Percentiles rank a stretch among this genome's conserved stretches.
Evolutionary conservation across 345 rosid genomes (phyloP).

Genomic region (Ceriops zippeliana): DNA sequence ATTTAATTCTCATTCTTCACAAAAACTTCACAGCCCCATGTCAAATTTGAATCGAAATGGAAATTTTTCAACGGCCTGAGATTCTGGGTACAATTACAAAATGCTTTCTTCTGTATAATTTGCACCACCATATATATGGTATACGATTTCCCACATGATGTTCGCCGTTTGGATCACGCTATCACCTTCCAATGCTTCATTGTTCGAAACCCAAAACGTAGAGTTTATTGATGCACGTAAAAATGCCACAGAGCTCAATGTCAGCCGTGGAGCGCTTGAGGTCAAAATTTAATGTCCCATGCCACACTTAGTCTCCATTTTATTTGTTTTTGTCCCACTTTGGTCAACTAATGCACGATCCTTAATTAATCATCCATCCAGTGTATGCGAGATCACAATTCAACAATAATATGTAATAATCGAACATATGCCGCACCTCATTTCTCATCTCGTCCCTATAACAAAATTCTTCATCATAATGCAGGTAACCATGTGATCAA

Average conservation of each 20-base stretch:
- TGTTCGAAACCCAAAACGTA: conserved; percentile 22
- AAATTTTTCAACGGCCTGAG: conserved; percentile 29
- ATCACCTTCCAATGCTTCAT: conserved; percentile 35
- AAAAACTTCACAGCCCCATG: neutral
- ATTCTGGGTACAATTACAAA: neutral
- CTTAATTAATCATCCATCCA: neutral
- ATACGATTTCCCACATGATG: conserved; percentile 37
- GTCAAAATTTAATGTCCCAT: conserved; percentile 60
- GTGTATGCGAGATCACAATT: too few species aligned
- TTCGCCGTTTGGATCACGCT: conserved; percentile 86
- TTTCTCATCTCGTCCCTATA: too few species aligned
- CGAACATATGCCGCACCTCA: too few species aligned
- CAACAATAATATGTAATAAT: too few species aligned
- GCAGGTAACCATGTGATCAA: neutral
- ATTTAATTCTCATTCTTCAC: conserved; percentile 17
- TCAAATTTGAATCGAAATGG: conserved; percentile 14
- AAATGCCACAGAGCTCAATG: conserved; percentile 20
- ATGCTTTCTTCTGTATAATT: neutral
- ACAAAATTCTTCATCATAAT: too few species aligned
- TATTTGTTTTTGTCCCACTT: neutral
- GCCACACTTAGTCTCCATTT: conserved; percentile 44
- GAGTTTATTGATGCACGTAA: conserved; percentile 14
- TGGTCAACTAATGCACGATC: conserved; percentile 25
- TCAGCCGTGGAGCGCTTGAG: conserved; percentile 13
- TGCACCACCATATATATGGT: neutral